Base-by-base conservation (phyloP, 805 yeast species). In the Yarrowia sp. region DNA sequence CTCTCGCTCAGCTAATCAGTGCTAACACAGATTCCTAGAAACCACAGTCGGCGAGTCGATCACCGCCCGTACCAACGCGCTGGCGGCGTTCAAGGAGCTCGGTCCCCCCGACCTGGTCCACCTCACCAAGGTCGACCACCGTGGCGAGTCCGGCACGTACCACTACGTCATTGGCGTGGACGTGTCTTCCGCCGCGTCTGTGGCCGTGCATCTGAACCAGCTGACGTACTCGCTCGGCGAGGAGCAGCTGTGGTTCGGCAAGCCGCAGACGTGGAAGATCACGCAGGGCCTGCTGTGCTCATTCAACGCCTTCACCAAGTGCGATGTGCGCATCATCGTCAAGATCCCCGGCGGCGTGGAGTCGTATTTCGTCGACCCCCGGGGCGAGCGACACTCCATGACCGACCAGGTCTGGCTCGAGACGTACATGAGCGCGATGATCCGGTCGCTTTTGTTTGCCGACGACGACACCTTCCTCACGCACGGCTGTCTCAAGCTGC, bases 401-500 rank as follows among this genome's bases (percentile, higher is more conserved):
- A 66, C 71, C 27, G 63, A 51, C 22, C 76, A 73, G 21, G 58
- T 74, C 39, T 77, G 80, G 80, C 67, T 64, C 21, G 80, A 77
- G 65, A 82, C 90, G 0, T 85, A 79, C 69, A 78, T 85, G 66
- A 79, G 90, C 69, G 86, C 91, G 1, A 80, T 91, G 65, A 84
- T 90, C 22, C 81, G 99, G 68, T 77, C 92, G 7, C 73, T 94
- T 42, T 75, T 90, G 62, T 89, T 83, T 66, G 90, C 88, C 58
- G 96, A 90, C 58, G 90, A 86, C 46, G 93, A 88, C 73, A 86
- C 74, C 75, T 87, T 76, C 69, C 87, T 77, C 68, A 80, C 94
- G 62, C 96, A 91, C 9, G 96, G 92, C 70, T 87, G 94, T 36
- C 82, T 97, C 66, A 84, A 87, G 63, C 78, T 90, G 62, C 87